Evolutionary conservation across 129 eudicot genomes (phyloP).

Genomic region (Dittrichia graveolens): DNA sequence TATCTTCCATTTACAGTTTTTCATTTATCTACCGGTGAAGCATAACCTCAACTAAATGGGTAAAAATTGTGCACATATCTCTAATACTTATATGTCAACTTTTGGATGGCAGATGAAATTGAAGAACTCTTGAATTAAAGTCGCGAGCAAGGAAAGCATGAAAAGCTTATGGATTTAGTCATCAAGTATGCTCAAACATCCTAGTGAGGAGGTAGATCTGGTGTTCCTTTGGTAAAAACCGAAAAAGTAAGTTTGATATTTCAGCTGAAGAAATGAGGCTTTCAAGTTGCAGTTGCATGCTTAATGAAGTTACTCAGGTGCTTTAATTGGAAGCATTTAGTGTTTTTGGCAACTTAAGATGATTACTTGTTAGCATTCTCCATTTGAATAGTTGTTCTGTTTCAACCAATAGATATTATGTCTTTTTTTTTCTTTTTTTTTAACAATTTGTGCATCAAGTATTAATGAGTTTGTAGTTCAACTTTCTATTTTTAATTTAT

Average conservation of each 20-base stretch:
- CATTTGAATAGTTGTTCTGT: constrained; percentile 22
- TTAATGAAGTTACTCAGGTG: constrained; percentile 32
- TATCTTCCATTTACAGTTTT: too few relatives aligned
- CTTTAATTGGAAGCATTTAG: constrained; percentile 36
- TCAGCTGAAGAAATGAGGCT: constrained; percentile 10
- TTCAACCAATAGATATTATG: constrained; percentile 26
- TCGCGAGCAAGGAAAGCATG: constrained; percentile 28
- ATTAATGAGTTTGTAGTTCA: constrained; percentile 22
- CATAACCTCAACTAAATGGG: too few relatives aligned
- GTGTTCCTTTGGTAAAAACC: constrained; percentile 13
- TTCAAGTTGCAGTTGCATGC: constrained; percentile 26
- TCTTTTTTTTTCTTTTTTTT: constrained; percentile 6
- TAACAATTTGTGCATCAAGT: constrained; percentile 24
- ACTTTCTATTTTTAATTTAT: constrained; percentile 17
- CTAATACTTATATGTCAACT: background rate
- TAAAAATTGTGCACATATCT: background rate
- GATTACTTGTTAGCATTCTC: constrained; percentile 15
- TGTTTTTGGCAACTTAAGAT: constrained; percentile 28
- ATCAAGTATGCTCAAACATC: constrained; percentile 18
- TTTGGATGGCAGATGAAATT: constrained; percentile 26
- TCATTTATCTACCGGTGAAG: too few relatives aligned
- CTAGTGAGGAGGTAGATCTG: background rate
- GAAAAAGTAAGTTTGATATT: constrained; percentile 18
- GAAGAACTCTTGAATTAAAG: constrained; percentile 31
- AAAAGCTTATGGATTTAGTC: constrained; percentile 32